phyloP scores from a whole-genome alignment of 371 early-diverging fungal species.

The Rhizomucor miehei region DNA sequence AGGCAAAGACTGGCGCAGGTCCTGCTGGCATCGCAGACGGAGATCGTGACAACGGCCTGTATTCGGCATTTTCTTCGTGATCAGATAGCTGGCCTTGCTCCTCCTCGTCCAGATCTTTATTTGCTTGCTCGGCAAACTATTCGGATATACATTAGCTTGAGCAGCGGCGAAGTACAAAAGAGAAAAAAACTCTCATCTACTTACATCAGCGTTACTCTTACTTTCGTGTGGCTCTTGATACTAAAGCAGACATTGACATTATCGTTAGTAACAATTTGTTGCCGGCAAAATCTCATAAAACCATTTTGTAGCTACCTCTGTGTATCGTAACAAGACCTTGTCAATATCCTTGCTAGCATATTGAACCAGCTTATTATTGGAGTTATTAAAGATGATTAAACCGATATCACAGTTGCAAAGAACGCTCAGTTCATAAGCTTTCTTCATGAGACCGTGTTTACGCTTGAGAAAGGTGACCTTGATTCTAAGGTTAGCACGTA shows the following conservation, averaged over 20 bases:
- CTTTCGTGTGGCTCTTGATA: conserved; percentile 68
- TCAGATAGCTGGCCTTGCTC: background rate
- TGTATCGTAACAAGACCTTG: conserved; percentile 85
- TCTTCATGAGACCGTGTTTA: conserved; percentile 98
- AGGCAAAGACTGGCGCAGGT: background rate
- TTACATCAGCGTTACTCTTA: conserved; percentile 60
- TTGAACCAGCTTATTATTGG: conserved; percentile 89
- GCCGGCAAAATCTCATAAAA: background rate
- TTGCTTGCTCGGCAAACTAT: background rate
- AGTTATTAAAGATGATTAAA: conserved; percentile 84
- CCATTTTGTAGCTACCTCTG: conserved; percentile 56
- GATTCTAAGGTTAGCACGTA: no score
- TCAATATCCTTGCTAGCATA: conserved; percentile 92
- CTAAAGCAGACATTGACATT: conserved; percentile 22
- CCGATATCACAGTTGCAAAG: conserved; percentile 98
- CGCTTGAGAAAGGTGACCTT: conserved; percentile 97
- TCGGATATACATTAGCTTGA: background rate
- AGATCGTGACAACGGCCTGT: background rate
- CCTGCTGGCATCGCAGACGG: background rate
- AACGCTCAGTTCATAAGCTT: conserved; percentile 97
- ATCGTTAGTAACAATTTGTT: background rate
- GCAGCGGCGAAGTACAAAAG: no score
- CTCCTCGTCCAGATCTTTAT: background rate
- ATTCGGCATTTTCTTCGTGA: background rate
- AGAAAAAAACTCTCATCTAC: conserved; percentile 7